phyloP scores from a whole-genome alignment of 78 protist species.

The Reticulomyxa filosa region DNA sequence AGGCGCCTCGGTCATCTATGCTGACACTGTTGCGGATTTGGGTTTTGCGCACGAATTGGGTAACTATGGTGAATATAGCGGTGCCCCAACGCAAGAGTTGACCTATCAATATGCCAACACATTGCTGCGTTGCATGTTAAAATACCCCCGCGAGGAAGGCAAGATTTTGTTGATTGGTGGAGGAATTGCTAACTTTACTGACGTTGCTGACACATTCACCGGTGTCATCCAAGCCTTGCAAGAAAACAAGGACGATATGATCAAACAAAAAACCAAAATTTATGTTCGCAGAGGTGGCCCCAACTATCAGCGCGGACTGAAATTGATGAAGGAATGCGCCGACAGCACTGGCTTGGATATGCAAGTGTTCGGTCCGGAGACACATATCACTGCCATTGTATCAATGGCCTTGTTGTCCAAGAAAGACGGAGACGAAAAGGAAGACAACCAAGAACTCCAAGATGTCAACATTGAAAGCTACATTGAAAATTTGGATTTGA shows the following conservation, averaged over 20 bases:
- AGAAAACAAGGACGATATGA: background rate
- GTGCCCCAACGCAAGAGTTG: constrained; percentile 51
- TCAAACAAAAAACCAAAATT: constrained; percentile 1
- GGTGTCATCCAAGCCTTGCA: constrained; percentile 1
- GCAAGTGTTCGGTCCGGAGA: constrained; percentile 55
- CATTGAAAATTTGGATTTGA: too few relatives aligned
- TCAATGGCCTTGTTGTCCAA: constrained; percentile 36
- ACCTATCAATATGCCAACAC: constrained; percentile 48
- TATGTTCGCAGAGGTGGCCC: constrained; percentile 85
- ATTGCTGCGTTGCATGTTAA: constrained; percentile 24
- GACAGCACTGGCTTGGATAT: background rate
- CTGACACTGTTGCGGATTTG: constrained; percentile 50
- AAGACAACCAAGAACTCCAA: too few relatives aligned
- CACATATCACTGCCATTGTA: constrained; percentile 50
- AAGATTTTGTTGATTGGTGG: constrained; percentile 70
- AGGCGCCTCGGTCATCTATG: constrained; percentile 78
- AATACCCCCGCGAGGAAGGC: constrained; percentile 6
- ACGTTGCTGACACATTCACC: constrained; percentile 63
- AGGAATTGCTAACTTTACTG: constrained; percentile 82
- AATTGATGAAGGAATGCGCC: constrained; percentile 44
- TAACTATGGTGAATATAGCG: constrained; percentile 46
- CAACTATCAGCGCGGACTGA: constrained; percentile 67
- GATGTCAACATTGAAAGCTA: too few relatives aligned
- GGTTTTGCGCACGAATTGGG: background rate
- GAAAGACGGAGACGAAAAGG: too few relatives aligned